A percentile compares a stretch with the other conserved stretches of the same genome.
Conservation (phyloP, 768 basidiomycete species). For the Lactarius evosmus region DNA sequence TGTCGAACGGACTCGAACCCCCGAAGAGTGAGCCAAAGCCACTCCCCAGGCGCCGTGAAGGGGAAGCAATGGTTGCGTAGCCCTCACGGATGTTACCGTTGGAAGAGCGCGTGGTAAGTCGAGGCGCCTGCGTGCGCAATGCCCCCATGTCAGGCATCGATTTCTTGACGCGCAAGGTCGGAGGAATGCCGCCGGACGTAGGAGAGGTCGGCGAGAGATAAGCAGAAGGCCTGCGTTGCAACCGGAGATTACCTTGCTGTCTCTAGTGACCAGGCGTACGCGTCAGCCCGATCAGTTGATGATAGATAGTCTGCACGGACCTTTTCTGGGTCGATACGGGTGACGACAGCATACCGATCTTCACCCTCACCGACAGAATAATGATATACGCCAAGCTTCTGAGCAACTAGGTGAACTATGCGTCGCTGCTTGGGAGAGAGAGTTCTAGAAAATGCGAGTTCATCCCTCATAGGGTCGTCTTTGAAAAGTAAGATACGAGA, state of each 20-base stretch:
- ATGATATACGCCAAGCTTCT: conserved; percentile 94
- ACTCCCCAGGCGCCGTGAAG: conserved; percentile 71
- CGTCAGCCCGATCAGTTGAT: neutral
- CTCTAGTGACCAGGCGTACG: conserved; percentile 12
- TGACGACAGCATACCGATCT: conserved; percentile 91
- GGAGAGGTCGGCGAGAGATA: conserved; percentile 58
- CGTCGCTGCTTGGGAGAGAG: conserved; percentile 82
- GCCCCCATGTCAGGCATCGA: conserved; percentile 99
- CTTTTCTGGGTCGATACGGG: conserved; percentile 80
- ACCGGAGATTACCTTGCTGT: conserved; percentile 48
- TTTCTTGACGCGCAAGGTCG: conserved; percentile 84
- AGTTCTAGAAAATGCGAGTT: conserved; percentile 92
- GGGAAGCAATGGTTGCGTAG: conserved; percentile 83
- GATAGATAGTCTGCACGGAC: conserved; percentile 42
- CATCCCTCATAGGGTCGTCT: conserved; percentile 95
- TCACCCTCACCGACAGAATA: conserved; percentile 92
- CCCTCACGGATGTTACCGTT: conserved; percentile 87
- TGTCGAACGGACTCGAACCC: conserved; percentile 38
- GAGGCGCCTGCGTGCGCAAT: conserved; percentile 73
- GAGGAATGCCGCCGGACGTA: conserved; percentile 42
- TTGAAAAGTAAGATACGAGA: conserved; percentile 96
- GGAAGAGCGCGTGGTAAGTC: conserved; percentile 74
- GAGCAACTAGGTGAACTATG: conserved; percentile 93
- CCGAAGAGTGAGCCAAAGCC: conserved; percentile 72
- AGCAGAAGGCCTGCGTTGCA: conserved; percentile 78